These are phyloP conservation scores for Musa beccarii DNA, from an alignment of 176 grass and related monocot genomes.

Conservation along the genomic window DNA sequence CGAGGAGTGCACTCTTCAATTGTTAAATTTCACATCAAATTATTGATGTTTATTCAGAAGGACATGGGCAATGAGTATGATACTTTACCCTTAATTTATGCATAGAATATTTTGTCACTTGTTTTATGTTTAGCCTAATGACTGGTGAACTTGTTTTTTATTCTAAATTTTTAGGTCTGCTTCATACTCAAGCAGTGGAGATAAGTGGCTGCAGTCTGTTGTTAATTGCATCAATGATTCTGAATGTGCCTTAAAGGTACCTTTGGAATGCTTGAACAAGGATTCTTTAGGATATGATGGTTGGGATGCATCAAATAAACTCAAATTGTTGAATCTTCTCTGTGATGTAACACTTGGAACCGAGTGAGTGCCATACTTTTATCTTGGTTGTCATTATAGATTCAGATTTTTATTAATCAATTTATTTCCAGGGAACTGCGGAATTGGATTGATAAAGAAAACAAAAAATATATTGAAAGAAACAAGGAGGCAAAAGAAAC, in stretches of 20 bases:
- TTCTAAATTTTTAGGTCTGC: constrained; percentile 40
- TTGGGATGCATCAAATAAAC: constrained; percentile 48
- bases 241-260: constrained; percentile 26
- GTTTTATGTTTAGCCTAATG: not conserved
- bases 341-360: constrained; percentile 67
- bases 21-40: constrained; percentile 56
- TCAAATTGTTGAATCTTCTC: constrained; percentile 65
- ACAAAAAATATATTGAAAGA: constrained; percentile 42
- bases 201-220: constrained; percentile 47
- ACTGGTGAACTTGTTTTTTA: not conserved
- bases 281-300: constrained; percentile 59
- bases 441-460: constrained; percentile 52
- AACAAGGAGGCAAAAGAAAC: constrained; percentile 45
- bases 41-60: constrained; percentile 60
- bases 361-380: constrained; percentile 36
- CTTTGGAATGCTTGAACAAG: constrained; percentile 33
- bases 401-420: constrained; percentile 14
- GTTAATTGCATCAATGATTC: constrained; percentile 48
- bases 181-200: constrained; percentile 41
- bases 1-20: constrained; percentile 35
- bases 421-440: constrained; percentile 54
- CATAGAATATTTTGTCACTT: not conserved
- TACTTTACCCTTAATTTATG: constrained; percentile 10
- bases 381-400: constrained; percentile 15
- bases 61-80: constrained; percentile 53